Conservation (phyloP, 495 filamentous ascomycete species). For the Aspergillus panamensis region DNA sequence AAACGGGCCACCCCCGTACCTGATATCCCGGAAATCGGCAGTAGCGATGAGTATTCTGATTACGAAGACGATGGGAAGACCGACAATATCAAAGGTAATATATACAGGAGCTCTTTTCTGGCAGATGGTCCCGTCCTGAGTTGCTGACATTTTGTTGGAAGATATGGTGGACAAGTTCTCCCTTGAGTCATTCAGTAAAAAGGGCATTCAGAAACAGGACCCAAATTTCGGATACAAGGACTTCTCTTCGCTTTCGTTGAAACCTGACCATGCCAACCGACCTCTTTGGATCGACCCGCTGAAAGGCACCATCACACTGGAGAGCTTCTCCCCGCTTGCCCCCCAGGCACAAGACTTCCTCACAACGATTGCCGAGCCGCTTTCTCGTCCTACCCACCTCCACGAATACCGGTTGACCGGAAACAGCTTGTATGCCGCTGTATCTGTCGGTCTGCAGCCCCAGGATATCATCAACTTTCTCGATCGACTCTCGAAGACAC, state of each 20-base stretch:
- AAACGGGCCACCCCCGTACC: conserved; percentile 66
- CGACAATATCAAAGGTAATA: conserved; percentile 45
- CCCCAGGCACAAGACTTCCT: conserved; percentile 89
- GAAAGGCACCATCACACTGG: conserved; percentile 84
- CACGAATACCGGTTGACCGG: conserved; percentile 92
- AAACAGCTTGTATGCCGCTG: conserved; percentile 91
- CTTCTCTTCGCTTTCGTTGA: conserved; percentile 75
- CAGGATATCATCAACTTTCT: conserved; percentile 87
- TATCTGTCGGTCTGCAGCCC: conserved; percentile 83
- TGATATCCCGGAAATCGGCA: conserved; percentile 60
- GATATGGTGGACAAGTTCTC: conserved; percentile 66
- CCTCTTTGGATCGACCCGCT: conserved; percentile 89
- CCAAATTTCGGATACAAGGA: conserved; percentile 66
- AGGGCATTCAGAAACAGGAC: conserved; percentile 42
- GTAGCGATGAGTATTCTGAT: conserved; percentile 69
- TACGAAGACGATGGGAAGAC: conserved; percentile 50
- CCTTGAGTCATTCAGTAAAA: conserved; percentile 49
- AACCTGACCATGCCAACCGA: conserved; percentile 81
- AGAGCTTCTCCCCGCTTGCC: conserved; percentile 86
- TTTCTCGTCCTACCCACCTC: conserved; percentile 79
- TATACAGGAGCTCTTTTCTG: conserved; percentile 19
- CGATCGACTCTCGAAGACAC: conserved; percentile 82
- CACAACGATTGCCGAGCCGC: conserved; percentile 90
- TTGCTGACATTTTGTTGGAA: conserved; percentile 30
- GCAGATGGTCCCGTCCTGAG: background rate